phyloP scores from a whole-genome alignment of 1,284 basidiomycete species.

The Anthracocystis panici-leucophaei region DNA sequence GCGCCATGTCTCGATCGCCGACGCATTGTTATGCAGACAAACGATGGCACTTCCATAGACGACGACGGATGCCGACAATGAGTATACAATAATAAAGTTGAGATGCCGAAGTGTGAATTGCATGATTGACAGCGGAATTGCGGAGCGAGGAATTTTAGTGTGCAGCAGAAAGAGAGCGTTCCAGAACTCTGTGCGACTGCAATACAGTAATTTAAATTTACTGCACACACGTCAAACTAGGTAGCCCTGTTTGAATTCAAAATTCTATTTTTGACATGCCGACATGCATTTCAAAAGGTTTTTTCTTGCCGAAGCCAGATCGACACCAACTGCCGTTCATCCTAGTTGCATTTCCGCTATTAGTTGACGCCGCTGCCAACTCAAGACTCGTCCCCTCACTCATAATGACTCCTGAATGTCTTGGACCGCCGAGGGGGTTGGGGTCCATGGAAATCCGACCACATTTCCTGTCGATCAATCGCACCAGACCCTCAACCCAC shows the following conservation, averaged over 20 bases:
- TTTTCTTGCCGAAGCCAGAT: slow-evolving; percentile 9
- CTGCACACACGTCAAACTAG: too few relatives aligned
- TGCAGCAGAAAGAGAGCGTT: not conserved
- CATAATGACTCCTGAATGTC: not conserved
- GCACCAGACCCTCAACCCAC: not conserved
- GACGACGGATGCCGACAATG: not conserved
- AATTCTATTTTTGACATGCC: not conserved
- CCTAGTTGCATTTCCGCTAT: too few relatives aligned
- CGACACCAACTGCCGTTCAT: not conserved
- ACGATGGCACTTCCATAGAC: not conserved
- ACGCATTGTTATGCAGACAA: not conserved
- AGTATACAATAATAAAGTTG: not conserved
- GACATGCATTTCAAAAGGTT: not conserved
- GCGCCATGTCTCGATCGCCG: not conserved
- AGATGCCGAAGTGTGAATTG: not conserved
- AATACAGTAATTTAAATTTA: too few relatives aligned
- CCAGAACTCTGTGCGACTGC: too few relatives aligned
- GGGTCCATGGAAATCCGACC: not conserved
- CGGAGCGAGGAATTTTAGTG: not conserved
- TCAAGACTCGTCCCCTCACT: too few relatives aligned
- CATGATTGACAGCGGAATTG: not conserved
- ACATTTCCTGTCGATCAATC: slow-evolving; percentile 1
- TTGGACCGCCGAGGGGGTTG: slow-evolving; percentile 4
- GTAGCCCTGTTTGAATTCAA: not conserved
- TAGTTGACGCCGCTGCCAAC: too few relatives aligned